Evolutionary conservation across 768 basidiomycete genomes (phyloP).

Genomic region (Baorangia bicolor): DNA sequence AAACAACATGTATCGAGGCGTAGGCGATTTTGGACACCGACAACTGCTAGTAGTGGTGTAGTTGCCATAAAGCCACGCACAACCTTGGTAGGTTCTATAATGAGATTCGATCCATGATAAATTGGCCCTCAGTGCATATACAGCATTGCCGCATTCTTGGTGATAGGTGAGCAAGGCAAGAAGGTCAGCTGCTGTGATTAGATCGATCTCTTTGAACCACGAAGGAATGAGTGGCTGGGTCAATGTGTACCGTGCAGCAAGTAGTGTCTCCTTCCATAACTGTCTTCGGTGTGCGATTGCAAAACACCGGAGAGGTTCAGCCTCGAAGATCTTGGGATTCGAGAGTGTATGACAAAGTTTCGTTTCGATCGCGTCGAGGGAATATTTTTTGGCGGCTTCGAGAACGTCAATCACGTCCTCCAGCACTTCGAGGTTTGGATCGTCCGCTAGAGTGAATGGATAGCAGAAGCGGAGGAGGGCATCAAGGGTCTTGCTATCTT

Average conservation of each 20-base stretch:
- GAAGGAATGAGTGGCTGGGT: slow-evolving; percentile 23
- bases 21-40: background rate
- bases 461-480: slow-evolving; percentile 27
- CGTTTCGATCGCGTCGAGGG: slow-evolving; percentile 13
- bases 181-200: slow-evolving; percentile 27
- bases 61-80: slow-evolving; percentile 7
- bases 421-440: slow-evolving; percentile 15
- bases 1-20: background rate
- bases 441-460: slow-evolving; percentile 22
- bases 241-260: slow-evolving; percentile 32
- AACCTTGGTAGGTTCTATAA: slow-evolving; percentile 1
- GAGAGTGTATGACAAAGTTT: slow-evolving; percentile 19
- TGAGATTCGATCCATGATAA: slow-evolving; percentile 17
- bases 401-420: slow-evolving; percentile 10
- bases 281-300: slow-evolving; percentile 27
- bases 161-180: slow-evolving; percentile 27
- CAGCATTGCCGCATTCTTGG: slow-evolving; percentile 11
- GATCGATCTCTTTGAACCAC: slow-evolving; percentile 27
- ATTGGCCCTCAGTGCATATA: background rate
- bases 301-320: slow-evolving; percentile 30
- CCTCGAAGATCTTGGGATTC: slow-evolving; percentile 17
- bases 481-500: slow-evolving; percentile 23
- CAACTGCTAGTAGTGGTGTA: background rate
- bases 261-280: slow-evolving; percentile 22
- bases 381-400: slow-evolving; percentile 15